Evolutionary conservation across 768 basidiomycete species (phyloP).

Genomic region (Suillus placidus): DNA sequence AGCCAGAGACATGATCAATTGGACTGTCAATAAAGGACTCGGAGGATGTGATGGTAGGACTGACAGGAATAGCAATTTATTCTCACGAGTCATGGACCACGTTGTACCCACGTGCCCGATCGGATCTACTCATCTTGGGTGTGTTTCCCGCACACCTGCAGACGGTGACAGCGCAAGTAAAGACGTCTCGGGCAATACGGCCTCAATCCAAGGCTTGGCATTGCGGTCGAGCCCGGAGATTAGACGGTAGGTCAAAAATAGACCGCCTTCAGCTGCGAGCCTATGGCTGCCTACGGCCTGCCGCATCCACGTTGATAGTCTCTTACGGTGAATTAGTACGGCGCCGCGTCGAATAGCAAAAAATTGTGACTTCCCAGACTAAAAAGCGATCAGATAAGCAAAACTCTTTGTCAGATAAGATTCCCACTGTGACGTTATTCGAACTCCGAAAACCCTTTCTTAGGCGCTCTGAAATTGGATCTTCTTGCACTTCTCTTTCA

Average conservation of each 20-base stretch:
- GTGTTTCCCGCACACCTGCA: too few species aligned
- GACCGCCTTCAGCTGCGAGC: neutral
- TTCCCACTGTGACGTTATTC: conserved; percentile 17
- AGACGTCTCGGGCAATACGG: too few species aligned
- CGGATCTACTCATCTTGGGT: too few species aligned
- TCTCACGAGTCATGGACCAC: neutral
- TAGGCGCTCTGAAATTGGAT: conserved; percentile 4
- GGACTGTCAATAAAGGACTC: neutral
- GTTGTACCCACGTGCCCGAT: too few species aligned
- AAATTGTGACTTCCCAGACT: too few species aligned
- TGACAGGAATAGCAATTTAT: neutral
- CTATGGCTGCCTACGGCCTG: neutral
- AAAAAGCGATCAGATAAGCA: neutral
- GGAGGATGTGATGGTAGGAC: neutral
- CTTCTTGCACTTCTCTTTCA: conserved; percentile 23
- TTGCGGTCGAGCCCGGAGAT: neutral
- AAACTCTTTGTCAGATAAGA: conserved; percentile 20
- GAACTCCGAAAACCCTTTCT: conserved; percentile 16
- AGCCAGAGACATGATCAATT: conserved; percentile 37
- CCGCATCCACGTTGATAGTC: neutral
- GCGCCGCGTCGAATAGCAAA: too few species aligned
- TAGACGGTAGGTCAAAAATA: neutral
- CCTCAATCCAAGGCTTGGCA: too few species aligned
- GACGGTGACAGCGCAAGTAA: too few species aligned
- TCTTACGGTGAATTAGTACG: too few species aligned